Conservation (phyloP, 495 filamentous ascomycete species). For the Penicillium dipodomyicola region DNA sequence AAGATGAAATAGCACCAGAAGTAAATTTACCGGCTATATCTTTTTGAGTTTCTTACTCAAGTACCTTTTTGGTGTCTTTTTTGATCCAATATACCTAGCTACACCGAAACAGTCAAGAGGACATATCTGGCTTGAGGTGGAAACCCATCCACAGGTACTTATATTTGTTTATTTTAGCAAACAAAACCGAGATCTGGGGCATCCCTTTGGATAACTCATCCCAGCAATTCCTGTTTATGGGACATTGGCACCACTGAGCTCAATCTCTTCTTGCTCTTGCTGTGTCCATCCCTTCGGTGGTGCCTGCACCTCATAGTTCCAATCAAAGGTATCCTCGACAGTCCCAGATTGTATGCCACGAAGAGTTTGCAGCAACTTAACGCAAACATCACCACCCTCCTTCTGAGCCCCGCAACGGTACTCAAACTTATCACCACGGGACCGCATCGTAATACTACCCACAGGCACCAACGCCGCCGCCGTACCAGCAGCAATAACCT, state of each 20-base stretch:
- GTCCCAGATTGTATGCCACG: constrained; percentile 84
- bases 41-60: too few relatives aligned
- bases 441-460: constrained; percentile 74
- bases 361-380: constrained; percentile 68
- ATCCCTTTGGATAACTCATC: not conserved
- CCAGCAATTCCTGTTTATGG: constrained; percentile 9
- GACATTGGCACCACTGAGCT: constrained; percentile 29
- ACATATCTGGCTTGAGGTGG: too few relatives aligned
- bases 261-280: constrained; percentile 24
- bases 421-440: constrained; percentile 60
- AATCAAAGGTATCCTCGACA: constrained; percentile 70
- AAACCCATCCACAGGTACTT: too few relatives aligned
- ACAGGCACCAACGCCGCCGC: constrained; percentile 91
- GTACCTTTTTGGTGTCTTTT: too few relatives aligned
- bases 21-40: too few relatives aligned
- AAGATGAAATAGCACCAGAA: too few relatives aligned
- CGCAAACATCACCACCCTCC: constrained; percentile 69
- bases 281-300: constrained; percentile 37
- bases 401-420: constrained; percentile 61
- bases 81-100: too few relatives aligned
- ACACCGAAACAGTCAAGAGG: too few relatives aligned
- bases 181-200: not conserved
- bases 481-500: constrained; percentile 90
- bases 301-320: constrained; percentile 49
- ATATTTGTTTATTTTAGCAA: too few relatives aligned